These are phyloP conservation scores for Multifurca ochricompacta DNA, from an alignment of 768 basidiomycete species.

Conservation along the genomic window DNA sequence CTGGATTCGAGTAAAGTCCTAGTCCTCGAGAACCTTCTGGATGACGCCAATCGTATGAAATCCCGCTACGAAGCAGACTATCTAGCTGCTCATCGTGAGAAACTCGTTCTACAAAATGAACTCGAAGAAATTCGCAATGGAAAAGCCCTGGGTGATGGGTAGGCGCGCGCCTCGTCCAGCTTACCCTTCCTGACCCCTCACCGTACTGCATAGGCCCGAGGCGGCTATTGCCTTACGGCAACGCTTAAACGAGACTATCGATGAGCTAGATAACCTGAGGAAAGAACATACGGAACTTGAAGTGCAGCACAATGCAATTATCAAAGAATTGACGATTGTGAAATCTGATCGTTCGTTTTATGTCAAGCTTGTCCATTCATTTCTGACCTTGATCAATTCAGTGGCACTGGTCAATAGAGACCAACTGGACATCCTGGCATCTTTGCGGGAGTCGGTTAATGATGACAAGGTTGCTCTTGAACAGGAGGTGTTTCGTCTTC, in stretches of 20 bases:
- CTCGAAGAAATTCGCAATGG: constrained; percentile 87
- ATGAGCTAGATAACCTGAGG: constrained; percentile 64
- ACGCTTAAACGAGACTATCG: constrained; percentile 79
- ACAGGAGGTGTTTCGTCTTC: constrained; percentile 54
- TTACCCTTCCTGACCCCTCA: background rate
- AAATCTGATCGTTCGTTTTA: constrained; percentile 70
- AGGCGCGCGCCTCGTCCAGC: constrained; percentile 22
- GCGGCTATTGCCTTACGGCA: constrained; percentile 84
- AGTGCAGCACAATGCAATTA: constrained; percentile 53
- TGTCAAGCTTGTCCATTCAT: background rate
- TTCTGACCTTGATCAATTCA: constrained; percentile 27
- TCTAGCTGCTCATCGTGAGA: constrained; percentile 74
- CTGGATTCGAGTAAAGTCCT: constrained; percentile 68
- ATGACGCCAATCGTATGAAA: constrained; percentile 89
- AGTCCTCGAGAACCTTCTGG: constrained; percentile 85
- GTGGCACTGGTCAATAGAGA: constrained; percentile 91
- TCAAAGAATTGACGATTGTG: constrained; percentile 68
- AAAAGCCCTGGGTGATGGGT: constrained; percentile 80
- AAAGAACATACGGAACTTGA: constrained; percentile 65
- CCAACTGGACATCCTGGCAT: constrained; percentile 82
- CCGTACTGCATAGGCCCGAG: constrained; percentile 50
- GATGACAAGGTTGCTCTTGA: constrained; percentile 78
- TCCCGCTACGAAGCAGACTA: constrained; percentile 84
- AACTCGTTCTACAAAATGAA: constrained; percentile 68
- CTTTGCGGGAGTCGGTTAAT: constrained; percentile 79